Base-by-base conservation (phyloP, 768 basidiomycete genomes). In the Rhizopogon vesiculosus region DNA sequence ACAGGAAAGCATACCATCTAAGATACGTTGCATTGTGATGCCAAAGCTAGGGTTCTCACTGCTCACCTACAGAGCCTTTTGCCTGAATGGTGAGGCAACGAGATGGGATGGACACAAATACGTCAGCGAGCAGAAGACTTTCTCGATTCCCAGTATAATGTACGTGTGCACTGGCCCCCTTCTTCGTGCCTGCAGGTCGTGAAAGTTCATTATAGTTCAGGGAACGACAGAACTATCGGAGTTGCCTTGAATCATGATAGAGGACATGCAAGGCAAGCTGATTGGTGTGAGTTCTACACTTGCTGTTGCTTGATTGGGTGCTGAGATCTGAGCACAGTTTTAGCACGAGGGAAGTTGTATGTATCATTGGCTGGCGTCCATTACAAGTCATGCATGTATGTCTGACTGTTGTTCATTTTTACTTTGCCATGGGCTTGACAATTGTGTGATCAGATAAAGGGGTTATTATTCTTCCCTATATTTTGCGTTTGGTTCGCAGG, bases 401-500 rank as follows among this genome's bases (percentile, higher is more conserved):
- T 62, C 15, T 29, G 15, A 50, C 33, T 3, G 2, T 25, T 25
- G 2, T 25, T 25, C 7, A 3, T 31, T 39, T 19, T 5, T n/a
- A 40, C 16, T 12, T 22, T 41, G 19, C 3, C 19, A 5, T 29
- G 33, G 18, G 35, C 18, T 35, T 46, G 2, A 42, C 19, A 25
- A 18, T 7, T 58, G 7, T n/a, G 39, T 51, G 10, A 15, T 43
- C 19, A 64, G 63, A 57, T 15, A 18, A 55, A 13, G 58, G 57
- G 44, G 58, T 59, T 59, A 40, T 29, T 79, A n/a, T n/a, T n/a
- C n/a, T n/a, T n/a, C n/a, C n/a, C n/a, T n/a, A n/a, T n/a, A n/a
- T n/a, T n/a, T 81, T 28, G 77, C 80, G 19, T 79, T 81, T 63
- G 74, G 82, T 53, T 80, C 81, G 57, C 81, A 82, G 64, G 80